These are phyloP conservation scores for Mortierella sp. DNA, from an alignment of 371 early-diverging fungal species.

Conservation along the genomic window DNA sequence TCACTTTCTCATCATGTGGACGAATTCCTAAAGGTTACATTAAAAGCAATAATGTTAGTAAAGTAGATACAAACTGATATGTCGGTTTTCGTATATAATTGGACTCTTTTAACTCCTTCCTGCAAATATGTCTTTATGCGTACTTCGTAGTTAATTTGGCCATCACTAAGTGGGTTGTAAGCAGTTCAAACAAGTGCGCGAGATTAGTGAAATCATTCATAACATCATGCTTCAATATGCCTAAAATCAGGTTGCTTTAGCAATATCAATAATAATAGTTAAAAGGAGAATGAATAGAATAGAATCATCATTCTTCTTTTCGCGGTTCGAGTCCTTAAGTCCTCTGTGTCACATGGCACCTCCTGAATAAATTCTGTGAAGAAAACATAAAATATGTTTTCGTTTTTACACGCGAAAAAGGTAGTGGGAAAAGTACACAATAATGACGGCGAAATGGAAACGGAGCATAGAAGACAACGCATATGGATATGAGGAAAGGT, in stretches of 20 bases:
- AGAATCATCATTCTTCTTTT: constrained; percentile 1
- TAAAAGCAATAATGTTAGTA: not conserved
- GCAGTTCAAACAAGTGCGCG: not conserved
- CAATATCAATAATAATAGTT: not conserved
- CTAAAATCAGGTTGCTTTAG: too few species aligned
- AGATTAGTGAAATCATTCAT: not conserved
- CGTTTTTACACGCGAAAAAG: too few species aligned
- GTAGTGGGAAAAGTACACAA: too few species aligned
- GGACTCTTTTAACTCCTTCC: too few species aligned
- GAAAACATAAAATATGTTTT: not conserved
- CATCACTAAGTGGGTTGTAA: constrained; percentile 30
- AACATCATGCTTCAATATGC: too few species aligned
- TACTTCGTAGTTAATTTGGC: constrained; percentile 56
- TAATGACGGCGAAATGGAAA: too few species aligned
- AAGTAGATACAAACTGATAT: too few species aligned
- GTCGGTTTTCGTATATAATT: too few species aligned
- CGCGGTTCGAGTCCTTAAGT: not conserved
- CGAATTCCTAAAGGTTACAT: constrained; percentile 38
- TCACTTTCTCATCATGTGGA: constrained; percentile 56
- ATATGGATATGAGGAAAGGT: too few species aligned
- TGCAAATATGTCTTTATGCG: not conserved
- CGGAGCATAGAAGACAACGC: too few species aligned
- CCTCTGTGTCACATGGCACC: not conserved
- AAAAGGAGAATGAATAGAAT: not conserved
- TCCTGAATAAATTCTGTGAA: not conserved